Base-by-base conservation (phyloP, 495 filamentous ascomycete species). In the Penicillium macrosclerotiorum region DNA sequence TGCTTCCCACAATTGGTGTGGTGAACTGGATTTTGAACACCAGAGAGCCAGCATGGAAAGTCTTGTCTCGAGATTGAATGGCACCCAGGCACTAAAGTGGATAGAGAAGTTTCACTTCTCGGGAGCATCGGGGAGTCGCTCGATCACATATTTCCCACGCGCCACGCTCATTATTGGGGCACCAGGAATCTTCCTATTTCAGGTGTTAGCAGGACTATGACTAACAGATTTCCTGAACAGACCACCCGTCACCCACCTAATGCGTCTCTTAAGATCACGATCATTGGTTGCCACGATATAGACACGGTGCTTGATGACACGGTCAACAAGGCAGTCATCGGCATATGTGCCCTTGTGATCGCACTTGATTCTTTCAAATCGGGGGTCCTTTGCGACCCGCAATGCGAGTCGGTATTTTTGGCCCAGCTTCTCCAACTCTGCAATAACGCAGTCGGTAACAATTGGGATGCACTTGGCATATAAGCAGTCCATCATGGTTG, bases 221-320 rank as follows among this genome's bases (percentile, higher is more conserved):
- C 8, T 16, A 5, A 6, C n/a, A 31, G 4, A 3, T 19, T 17
- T 17, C 23, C 4, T 6, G 20, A 8, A 3, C 18, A 7, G 14
- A 9, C 3, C 6, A 18, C 9, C 1, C 8, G 27, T 35, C 17
- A 59, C 67, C 11, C 55, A 75, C 72, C 76, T 72, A 39, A 96
- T 82, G 43, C 91, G 73, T 55, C 89, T 74, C 71, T 93, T 94
- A 20, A 84, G 60, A 46, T 80, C 71, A 40, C 71, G 65, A 79
- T 96, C 91, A 67, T 96, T 96, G 5, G 91, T 94, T 29, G 79
- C 91, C 14, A 92, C 88, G 51, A 95, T 85, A 64, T 95, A 95
- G 26, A 94, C 83, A 55, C 84, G 80, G 54, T 86, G 82, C 64
- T 84, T 86, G 55, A 69, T 79, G 17, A 94, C 82, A 18, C 91